phyloP scores from a whole-genome alignment of 371 early-diverging fungal genomes.

The Mycotypha africana region DNA sequence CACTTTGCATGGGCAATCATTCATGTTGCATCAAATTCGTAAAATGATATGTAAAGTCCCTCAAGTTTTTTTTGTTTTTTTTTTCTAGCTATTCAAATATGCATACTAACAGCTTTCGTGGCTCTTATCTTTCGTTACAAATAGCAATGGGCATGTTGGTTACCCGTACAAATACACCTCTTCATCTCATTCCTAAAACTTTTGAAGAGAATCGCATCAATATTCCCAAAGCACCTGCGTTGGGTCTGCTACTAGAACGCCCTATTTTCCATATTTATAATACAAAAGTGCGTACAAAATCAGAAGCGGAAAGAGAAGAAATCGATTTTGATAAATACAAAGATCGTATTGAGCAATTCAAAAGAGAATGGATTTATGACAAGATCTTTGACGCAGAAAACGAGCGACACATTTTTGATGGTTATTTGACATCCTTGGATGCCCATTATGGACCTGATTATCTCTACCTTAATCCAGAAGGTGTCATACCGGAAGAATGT shows the following conservation, averaged over 20 bases:
- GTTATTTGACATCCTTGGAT: constrained; percentile 63
- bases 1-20: constrained; percentile 96
- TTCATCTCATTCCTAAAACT: constrained; percentile 57
- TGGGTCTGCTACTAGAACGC: constrained; percentile 89
- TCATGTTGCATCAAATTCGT: constrained; percentile 99
- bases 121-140: too few species aligned
- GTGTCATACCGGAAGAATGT: constrained; percentile 26
- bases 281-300: constrained; percentile 38
- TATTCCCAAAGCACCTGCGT: constrained; percentile 97
- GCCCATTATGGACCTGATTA: constrained; percentile 32
- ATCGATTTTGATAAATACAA: constrained; percentile 1
- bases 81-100: too few species aligned
- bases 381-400: constrained; percentile 74
- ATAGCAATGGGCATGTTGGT: constrained; percentile 71
- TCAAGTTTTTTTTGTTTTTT: not conserved
- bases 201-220: constrained; percentile 75
- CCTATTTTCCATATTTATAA: constrained; percentile 72
- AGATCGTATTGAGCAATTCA: constrained; percentile 74
- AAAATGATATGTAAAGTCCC: constrained; percentile 91
- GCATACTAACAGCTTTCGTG: too few species aligned
- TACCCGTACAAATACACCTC: constrained; percentile 69
- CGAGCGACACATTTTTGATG: constrained; percentile 52
- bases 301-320: constrained; percentile 13
- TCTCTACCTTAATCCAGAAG: constrained; percentile 35
- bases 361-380: constrained; percentile 75